Evolutionary conservation across 75 land plant species (phyloP).

Genomic region (Selaginella tamariscina): DNA sequence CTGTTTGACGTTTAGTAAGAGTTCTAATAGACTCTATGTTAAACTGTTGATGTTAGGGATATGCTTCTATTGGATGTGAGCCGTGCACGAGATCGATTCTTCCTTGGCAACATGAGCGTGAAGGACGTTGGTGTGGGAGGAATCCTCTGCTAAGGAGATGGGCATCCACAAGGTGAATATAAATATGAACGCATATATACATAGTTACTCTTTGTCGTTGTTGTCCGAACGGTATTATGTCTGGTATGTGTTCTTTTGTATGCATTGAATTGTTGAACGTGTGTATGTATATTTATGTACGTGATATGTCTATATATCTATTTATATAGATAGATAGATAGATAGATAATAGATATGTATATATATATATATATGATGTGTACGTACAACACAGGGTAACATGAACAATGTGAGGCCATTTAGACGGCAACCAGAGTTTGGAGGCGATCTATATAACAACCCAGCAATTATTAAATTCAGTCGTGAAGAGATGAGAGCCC

Average conservation of each 20-base stretch:
- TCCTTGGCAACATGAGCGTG: constrained; percentile 88
- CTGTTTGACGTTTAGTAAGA: background rate
- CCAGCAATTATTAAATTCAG: background rate
- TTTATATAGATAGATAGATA: no score
- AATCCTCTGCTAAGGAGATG: constrained; percentile 83
- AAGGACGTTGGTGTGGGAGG: constrained; percentile 99
- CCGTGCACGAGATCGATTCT: constrained; percentile 88
- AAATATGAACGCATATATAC: no score
- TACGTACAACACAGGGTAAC: background rate
- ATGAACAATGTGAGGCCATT: background rate
- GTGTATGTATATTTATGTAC: no score
- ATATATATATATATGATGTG: no score
- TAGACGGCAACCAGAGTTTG: background rate
- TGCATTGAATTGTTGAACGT: no score
- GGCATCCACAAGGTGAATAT: constrained; percentile 73
- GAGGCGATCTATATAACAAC: background rate
- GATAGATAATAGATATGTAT: no score
- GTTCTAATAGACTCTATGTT: background rate
- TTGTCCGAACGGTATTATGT: background rate
- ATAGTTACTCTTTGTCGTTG: background rate
- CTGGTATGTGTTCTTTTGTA: background rate
- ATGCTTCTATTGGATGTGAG: constrained; percentile 85
- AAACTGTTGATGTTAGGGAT: constrained; percentile 35
- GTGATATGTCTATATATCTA: no score
- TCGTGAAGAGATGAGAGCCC: background rate